These are phyloP conservation scores for Paraphoma chrysanthemicola DNA, from an alignment of 2,329 filamentous ascomycete species.

Conservation along the genomic window DNA sequence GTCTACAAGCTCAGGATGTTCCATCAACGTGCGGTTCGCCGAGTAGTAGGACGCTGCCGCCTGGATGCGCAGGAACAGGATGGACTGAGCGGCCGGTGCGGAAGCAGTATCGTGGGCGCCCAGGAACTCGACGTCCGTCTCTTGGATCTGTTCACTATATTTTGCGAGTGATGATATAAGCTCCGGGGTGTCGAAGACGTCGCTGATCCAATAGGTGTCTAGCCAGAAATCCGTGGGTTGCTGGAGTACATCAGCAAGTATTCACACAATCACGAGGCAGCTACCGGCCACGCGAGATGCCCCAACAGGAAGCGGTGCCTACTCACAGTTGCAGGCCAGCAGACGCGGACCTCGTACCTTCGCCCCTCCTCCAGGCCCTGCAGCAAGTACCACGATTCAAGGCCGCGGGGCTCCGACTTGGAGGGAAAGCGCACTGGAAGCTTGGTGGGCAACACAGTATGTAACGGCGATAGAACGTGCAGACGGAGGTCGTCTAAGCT, in stretches of 20 bases:
- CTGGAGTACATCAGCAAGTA: slow-evolving; percentile 55
- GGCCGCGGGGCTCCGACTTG: slow-evolving; percentile 59
- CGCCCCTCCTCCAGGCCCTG: slow-evolving; percentile 72
- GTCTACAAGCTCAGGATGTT: slow-evolving; percentile 72
- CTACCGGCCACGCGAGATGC: neutral
- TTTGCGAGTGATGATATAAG: slow-evolving; percentile 70
- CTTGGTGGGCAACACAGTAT: slow-evolving; percentile 64
- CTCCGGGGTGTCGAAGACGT: slow-evolving; percentile 67
- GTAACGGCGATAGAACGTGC: slow-evolving; percentile 65
- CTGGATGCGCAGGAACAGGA: slow-evolving; percentile 75
- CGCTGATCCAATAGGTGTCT: slow-evolving; percentile 66
- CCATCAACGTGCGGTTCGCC: slow-evolving; percentile 76
- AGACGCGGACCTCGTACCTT: slow-evolving; percentile 89
- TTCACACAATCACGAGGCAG: slow-evolving; percentile 8
- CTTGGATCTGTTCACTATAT: slow-evolving; percentile 64
- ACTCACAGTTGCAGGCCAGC: slow-evolving; percentile 91
- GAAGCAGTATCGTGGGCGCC: neutral
- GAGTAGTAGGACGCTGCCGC: slow-evolving; percentile 88
- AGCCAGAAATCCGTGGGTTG: slow-evolving; percentile 85
- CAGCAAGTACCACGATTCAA: slow-evolving; percentile 80
- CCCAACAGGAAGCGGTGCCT: slow-evolving; percentile 2
- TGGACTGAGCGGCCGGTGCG: slow-evolving; percentile 50
- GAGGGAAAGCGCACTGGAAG: slow-evolving; percentile 74
- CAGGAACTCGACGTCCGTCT: neutral
- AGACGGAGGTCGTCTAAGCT: slow-evolving; percentile 69